Base-by-base conservation (phyloP, 1,284 basidiomycete species). In the Microbotryum violaceum region DNA sequence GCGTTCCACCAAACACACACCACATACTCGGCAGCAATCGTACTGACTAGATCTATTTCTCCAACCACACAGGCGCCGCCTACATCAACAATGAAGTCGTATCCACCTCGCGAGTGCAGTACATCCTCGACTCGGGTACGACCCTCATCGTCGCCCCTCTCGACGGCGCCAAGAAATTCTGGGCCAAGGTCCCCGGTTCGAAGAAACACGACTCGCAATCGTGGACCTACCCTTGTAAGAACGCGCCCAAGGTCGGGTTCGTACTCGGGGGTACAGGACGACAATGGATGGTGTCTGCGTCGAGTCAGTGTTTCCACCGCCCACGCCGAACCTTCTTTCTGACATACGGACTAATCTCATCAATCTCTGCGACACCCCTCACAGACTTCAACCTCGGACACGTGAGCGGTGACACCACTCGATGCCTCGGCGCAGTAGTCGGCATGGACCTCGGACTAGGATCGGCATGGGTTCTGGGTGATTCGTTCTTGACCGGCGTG, bases 301-400 rank as follows among this genome's bases (percentile, higher is more conserved):
- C 37, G 37, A 42, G 37, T 42, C 37, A 42, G 37, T 37, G 12
- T 37, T 37, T 12, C 14, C 37, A 12, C 37, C 37, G 27, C 9
- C 37, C 9, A 10, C 21, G 63, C 31, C 6, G 20, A 5, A 9
- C 3, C 21, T 42, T 27, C 29, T 18, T 18, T 33, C 4, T 18
- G 7, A 18, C 3, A 5, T 5, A 4, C 8, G 31, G 45, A 48
- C 31, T 7, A 20, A 10, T 16, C 25, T 16, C 8, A 16, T 27
- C 18, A 9, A 7, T 21, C 16, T 4, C 10, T 25, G 9, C 9
- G 6, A 5, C 6, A 42, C 33, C 9, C 4, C 14, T 21, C 8
- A 5, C 33, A 57, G 62, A 55, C 25, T 67, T 67, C 62, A 67
- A 64, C 62, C 56, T 67, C 3, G 65, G 65, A 2, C 62, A 62